Evolutionary conservation across 345 rosid species (phyloP).

Genomic region (Eucalyptus albens): DNA sequence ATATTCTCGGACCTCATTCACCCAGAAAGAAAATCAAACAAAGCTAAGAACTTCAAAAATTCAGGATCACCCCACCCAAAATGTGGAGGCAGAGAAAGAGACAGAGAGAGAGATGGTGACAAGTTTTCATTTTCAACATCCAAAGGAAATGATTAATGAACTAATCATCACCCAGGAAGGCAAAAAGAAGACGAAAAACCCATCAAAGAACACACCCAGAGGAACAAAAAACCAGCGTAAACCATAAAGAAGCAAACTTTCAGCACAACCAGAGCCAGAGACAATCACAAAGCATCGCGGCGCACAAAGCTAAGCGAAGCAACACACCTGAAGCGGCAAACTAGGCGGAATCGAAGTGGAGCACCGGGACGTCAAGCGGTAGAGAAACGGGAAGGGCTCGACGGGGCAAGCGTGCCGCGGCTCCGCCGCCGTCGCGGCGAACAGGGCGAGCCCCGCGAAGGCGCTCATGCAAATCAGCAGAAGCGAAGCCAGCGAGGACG

Average conservation of each 20-base stretch:
- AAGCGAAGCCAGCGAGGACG: not conserved
- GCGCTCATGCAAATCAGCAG: conserved; percentile 12
- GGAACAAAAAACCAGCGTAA: not conserved
- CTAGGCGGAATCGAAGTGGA: conserved; percentile 25
- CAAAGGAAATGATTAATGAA: not conserved
- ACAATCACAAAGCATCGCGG: not conserved
- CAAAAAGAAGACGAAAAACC: not conserved
- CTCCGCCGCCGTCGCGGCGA: conserved; percentile 5
- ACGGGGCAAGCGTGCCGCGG: conserved; percentile 16
- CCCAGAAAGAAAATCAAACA: not conserved
- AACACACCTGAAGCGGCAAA: conserved; percentile 40
- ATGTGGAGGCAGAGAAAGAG: not conserved
- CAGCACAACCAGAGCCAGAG: not conserved
- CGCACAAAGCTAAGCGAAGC: not conserved
- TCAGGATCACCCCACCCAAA: not conserved
- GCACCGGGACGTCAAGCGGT: conserved; percentile 32
- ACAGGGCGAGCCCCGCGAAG: conserved; percentile 1
- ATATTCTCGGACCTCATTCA: not conserved
- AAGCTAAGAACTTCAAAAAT: not conserved
- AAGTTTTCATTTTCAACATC: not conserved
- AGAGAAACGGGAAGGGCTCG: conserved; percentile 21
- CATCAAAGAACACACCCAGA: not conserved
- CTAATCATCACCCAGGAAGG: not conserved
- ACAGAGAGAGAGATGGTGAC: not conserved
- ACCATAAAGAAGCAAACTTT: not conserved